A percentile compares a stretch with the other conserved stretches of the same genome.
These are phyloP conservation scores for Coniochaeta sp. DNA, from an alignment of 2,329 filamentous ascomycete species.

Conservation along the genomic window DNA sequence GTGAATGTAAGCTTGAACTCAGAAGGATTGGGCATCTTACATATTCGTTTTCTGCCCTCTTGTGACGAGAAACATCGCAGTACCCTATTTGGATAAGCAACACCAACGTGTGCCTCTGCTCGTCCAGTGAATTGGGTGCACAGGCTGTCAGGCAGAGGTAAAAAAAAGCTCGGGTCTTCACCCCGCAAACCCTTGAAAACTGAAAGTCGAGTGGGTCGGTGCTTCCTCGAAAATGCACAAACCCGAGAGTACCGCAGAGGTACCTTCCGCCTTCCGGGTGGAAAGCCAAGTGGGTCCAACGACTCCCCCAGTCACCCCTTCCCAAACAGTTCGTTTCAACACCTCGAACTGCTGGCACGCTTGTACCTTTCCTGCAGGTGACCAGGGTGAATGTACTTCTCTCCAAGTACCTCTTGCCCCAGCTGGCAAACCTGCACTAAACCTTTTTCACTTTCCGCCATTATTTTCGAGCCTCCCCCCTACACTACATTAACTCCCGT, in stretches of 20 bases:
- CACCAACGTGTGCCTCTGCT: too few species aligned
- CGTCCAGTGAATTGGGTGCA: too few species aligned
- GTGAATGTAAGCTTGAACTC: background rate
- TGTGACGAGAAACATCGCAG: too few species aligned
- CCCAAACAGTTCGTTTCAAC: conserved; percentile 1
- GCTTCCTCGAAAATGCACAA: background rate
- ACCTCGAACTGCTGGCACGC: background rate
- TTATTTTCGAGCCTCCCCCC: background rate
- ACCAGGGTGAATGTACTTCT: background rate
- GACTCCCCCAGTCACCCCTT: background rate
- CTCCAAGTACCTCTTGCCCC: background rate
- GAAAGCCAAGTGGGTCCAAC: background rate
- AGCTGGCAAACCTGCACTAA: background rate
- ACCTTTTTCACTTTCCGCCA: background rate
- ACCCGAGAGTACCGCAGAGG: background rate
- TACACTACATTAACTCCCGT: background rate
- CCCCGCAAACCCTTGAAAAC: background rate
- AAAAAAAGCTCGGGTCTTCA: background rate
- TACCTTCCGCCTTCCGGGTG: background rate
- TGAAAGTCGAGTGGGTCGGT: background rate
- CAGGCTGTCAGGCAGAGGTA: too few species aligned
- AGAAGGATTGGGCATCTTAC: background rate
- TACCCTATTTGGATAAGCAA: too few species aligned
- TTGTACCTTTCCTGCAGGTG: background rate
- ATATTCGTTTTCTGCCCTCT: background rate